These are phyloP conservation scores for Globisporangium lucens DNA, from an alignment of 352 stramenopile genomes.

Conservation along the genomic window DNA sequence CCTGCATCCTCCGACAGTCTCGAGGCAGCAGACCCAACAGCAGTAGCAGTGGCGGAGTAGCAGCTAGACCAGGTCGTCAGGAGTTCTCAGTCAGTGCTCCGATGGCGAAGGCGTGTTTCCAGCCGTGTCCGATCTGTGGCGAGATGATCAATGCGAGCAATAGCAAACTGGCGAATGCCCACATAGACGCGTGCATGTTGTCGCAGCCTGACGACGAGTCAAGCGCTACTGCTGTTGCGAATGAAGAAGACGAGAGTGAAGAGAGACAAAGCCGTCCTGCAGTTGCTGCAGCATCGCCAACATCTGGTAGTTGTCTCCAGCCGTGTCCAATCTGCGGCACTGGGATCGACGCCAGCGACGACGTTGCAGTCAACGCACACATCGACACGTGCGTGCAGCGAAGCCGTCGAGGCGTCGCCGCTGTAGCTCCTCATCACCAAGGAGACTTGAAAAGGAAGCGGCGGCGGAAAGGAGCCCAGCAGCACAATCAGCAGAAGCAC, in stretches of 20 bases:
- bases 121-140: slow-evolving; percentile 58
- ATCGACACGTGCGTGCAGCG: slow-evolving; percentile 23
- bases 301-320: neutral
- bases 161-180: slow-evolving; percentile 50
- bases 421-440: neutral
- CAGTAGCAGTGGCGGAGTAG: neutral
- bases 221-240: neutral
- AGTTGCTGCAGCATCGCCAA: neutral
- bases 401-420: too few relatives aligned
- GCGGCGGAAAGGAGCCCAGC: neutral
- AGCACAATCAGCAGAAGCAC: slow-evolving; percentile 8
- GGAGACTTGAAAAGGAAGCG: neutral
- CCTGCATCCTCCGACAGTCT: slow-evolving; percentile 27
- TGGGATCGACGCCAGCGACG: slow-evolving; percentile 19
- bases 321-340: slow-evolving; percentile 24
- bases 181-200: slow-evolving; percentile 55
- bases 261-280: neutral
- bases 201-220: neutral
- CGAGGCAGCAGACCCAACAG: neutral
- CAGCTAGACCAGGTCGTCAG: neutral
- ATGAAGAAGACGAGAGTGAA: neutral
- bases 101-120: slow-evolving; percentile 3
- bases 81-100: neutral
- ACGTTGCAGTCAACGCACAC: slow-evolving; percentile 21
- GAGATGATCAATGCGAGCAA: slow-evolving; percentile 43